These are phyloP conservation scores for Primulina huaijiensis DNA, from an alignment of 257 asterid species.

Conservation along the genomic window DNA sequence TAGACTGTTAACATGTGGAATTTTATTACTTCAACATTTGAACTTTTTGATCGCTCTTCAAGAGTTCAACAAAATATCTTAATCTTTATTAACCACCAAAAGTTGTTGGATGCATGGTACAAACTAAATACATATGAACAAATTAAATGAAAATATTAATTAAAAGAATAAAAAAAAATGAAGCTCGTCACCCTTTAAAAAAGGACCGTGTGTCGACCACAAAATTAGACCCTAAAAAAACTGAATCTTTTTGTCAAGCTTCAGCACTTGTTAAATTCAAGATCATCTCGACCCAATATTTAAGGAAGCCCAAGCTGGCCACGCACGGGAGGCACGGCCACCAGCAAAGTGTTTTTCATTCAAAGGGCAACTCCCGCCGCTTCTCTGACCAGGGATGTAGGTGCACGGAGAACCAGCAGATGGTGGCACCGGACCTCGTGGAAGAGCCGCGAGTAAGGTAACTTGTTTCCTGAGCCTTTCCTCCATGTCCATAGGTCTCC, in stretches of 20 bases:
- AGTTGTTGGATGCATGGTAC: not conserved
- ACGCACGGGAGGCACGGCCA: slow-evolving; percentile 7
- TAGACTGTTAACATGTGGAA: no score
- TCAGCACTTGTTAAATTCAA: slow-evolving; percentile 9
- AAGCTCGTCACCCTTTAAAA: not conserved
- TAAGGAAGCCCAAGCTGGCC: slow-evolving; percentile 7
- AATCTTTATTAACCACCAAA: not conserved
- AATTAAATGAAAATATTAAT: no score
- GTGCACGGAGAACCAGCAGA: slow-evolving; percentile 48
- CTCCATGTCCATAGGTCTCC: slow-evolving; percentile 31
- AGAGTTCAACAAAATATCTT: not conserved
- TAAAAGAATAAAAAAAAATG: not conserved
- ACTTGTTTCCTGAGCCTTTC: slow-evolving; percentile 22
- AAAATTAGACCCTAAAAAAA: not conserved
- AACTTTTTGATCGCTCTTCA: not conserved
- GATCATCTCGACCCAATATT: not conserved
- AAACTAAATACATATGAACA: not conserved
- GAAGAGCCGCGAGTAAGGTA: slow-evolving; percentile 35
- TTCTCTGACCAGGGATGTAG: slow-evolving; percentile 41
- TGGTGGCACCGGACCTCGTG: slow-evolving; percentile 47
- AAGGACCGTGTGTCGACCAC: not conserved
- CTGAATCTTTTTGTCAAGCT: slow-evolving; percentile 1
- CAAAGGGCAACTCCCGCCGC: slow-evolving; percentile 32
- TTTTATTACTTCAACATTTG: no score
- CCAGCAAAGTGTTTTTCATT: slow-evolving; percentile 37